These are phyloP conservation scores for Porosira glacialis DNA, from an alignment of 352 stramenopile genomes.

Conservation along the genomic window DNA sequence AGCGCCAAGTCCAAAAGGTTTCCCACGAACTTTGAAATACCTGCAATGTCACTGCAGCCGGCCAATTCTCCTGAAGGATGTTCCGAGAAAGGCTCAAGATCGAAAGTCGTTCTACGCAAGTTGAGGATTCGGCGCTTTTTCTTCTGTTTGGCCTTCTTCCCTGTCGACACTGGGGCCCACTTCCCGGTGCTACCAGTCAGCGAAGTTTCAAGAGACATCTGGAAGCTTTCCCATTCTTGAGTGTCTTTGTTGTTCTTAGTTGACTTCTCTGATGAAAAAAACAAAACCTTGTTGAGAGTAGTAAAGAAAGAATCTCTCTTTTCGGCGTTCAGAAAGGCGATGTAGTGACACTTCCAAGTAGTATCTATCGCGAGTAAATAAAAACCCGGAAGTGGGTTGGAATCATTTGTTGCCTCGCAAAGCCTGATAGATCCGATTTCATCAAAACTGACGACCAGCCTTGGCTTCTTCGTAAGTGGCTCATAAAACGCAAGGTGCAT, in stretches of 20 bases:
- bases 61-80: no score
- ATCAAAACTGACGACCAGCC: conserved; percentile 59
- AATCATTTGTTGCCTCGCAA: no score
- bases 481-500: conserved; percentile 76
- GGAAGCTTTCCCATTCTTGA: conserved; percentile 70
- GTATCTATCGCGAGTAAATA: no score
- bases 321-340: no score
- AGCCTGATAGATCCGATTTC: no score
- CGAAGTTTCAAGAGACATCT: conserved; percentile 62
- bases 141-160: conserved; percentile 58
- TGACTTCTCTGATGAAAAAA: no score
- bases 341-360: no score
- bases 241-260: conserved; percentile 34
- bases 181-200: conserved; percentile 60
- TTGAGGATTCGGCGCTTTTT: conserved; percentile 78
- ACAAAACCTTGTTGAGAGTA: conserved; percentile 51
- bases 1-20: conserved; percentile 60
- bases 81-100: no score
- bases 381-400: no score
- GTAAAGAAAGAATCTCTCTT: no score
- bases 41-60: no score
- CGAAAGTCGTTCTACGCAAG: conserved; percentile 75
- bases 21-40: conserved; percentile 49
- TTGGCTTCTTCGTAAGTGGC: conserved; percentile 74
- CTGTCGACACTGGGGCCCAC: conserved; percentile 61